Conservation (phyloP, 2,329 filamentous ascomycete genomes). For the Microcyclospora tardicrescens region DNA sequence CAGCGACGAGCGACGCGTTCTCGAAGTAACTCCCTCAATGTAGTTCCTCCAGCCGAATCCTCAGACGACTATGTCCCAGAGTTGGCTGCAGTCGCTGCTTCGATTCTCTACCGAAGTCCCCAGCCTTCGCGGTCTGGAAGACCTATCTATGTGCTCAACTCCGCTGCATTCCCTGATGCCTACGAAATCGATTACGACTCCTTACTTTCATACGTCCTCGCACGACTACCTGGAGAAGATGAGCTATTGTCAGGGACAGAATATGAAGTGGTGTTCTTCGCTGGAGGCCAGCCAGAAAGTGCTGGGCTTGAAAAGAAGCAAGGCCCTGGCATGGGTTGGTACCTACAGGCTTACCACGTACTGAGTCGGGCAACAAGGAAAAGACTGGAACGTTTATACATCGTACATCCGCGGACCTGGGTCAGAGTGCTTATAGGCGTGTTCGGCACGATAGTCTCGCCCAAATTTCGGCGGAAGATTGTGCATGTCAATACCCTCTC, state of each 20-base stretch:
- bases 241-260: slow-evolving; percentile 40
- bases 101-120: slow-evolving; percentile 42
- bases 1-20: slow-evolving; percentile 12
- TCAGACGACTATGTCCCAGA: slow-evolving; percentile 35
- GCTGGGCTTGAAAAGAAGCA: slow-evolving; percentile 32
- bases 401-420: slow-evolving; percentile 46
- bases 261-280: slow-evolving; percentile 46
- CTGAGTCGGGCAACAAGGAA: slow-evolving; percentile 42
- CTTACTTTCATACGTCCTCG: slow-evolving; percentile 42
- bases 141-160: slow-evolving; percentile 42
- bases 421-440: slow-evolving; percentile 43
- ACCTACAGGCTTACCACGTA: slow-evolving; percentile 44
- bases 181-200: slow-evolving; percentile 42
- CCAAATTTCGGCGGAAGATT: slow-evolving; percentile 45
- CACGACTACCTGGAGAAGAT: slow-evolving; percentile 41
- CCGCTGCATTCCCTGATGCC: slow-evolving; percentile 43
- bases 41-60: slow-evolving; percentile 32
- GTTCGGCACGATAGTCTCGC: slow-evolving; percentile 44
- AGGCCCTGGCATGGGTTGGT: slow-evolving; percentile 42
- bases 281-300: slow-evolving; percentile 37
- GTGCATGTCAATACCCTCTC: slow-evolving; percentile 41
- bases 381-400: slow-evolving; percentile 42
- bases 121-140: slow-evolving; percentile 36
- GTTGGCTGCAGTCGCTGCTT: slow-evolving; percentile 38
- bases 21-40: slow-evolving; percentile 31